Evolutionary conservation across 2,329 filamentous ascomycete species (phyloP), one percentile per base, ranked within the genome.

Genomic region (Pseudodiploospora longispora): DNA sequence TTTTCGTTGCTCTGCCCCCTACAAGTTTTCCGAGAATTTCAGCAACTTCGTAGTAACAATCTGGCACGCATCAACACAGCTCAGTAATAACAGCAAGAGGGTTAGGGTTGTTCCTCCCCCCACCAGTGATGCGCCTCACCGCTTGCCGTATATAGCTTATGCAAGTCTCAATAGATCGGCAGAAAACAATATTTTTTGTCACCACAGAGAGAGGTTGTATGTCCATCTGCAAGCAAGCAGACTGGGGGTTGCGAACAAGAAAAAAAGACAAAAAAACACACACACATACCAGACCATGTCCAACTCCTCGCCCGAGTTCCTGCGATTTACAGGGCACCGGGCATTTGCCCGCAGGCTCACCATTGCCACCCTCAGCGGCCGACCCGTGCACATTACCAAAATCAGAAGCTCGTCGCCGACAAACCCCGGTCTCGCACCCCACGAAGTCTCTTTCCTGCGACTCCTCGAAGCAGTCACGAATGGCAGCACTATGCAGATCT

Each of bases 381-480:
- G 85, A 33, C 82, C 93, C 3, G 71, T 97, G 44, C 89, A 91
- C 67, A 91, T 98, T 62, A 93, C 91, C 42, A 85, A 93, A 66
- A 97, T 98, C 69, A 87, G 93, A 58, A 82, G 87, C 52, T 80
- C 84, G 10, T 95, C 88, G 36, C 83, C 85, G 38, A 90, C 87
- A 35, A 83, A 85, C 56, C 90, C 93, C 1, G 93, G 93, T 57
- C 85, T 98, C 43, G 84, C 87, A 43, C 83, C 88, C 40, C 85
- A 95, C 70, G 93, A 98, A 68, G 83, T 97, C 57, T 97, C 93
- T 38, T 91, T 98, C 65, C 78, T 98, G 30, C 90, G 93, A 46
- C 85, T 98, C 12, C 82, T 98, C 59, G 93, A 97, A 65, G 78
- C 87, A 54, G 76, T 98, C 57, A 98, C 93, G 59, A 98, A 98